These are phyloP conservation scores for Yarrowia porcina DNA, from an alignment of 805 yeast genomes.

Conservation along the genomic window DNA sequence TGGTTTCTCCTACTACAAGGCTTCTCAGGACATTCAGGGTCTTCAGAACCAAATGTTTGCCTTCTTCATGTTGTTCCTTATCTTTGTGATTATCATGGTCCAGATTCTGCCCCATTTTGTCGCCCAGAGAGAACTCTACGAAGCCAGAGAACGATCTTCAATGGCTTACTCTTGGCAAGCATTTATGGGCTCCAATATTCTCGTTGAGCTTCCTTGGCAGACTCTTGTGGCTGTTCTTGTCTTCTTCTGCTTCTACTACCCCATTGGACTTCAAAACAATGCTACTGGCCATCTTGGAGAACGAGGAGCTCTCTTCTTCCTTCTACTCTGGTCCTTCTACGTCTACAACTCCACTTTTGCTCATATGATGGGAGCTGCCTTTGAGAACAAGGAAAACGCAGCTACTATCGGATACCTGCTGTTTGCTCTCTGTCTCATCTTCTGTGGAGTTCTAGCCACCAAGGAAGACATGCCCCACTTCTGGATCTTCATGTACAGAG, in stretches of 20 bases:
- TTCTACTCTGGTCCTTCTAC: slow-evolving; percentile 45
- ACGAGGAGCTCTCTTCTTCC: slow-evolving; percentile 44
- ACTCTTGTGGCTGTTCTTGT: slow-evolving; percentile 58
- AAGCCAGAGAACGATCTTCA: slow-evolving; percentile 70
- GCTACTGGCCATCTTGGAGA: slow-evolving; percentile 45
- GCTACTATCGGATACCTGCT: slow-evolving; percentile 57
- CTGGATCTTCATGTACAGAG: slow-evolving; percentile 77
- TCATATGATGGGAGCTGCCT: slow-evolving; percentile 45
- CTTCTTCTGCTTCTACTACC: slow-evolving; percentile 64
- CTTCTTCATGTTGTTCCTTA: slow-evolving; percentile 62
- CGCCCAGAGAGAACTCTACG: slow-evolving; percentile 59
- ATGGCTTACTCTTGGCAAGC: slow-evolving; percentile 67
- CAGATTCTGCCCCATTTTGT: slow-evolving; percentile 64
- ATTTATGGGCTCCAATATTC: slow-evolving; percentile 58
- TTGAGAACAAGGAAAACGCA: slow-evolving; percentile 47
- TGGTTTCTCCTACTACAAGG: slow-evolving; percentile 68
- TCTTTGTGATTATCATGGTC: slow-evolving; percentile 53
- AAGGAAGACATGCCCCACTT: slow-evolving; percentile 60
- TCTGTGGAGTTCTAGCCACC: slow-evolving; percentile 74
- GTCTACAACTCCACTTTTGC: slow-evolving; percentile 42
- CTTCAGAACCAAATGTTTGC: slow-evolving; percentile 82
- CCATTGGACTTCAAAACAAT: slow-evolving; percentile 55
- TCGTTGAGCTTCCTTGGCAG: slow-evolving; percentile 68
- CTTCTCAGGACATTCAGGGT: slow-evolving; percentile 59
- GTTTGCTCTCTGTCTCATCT: slow-evolving; percentile 60